Evolutionary conservation across 805 yeast species (phyloP), one percentile per base, ranked within the genome.

Genomic region (Ogataea corticis): DNA sequence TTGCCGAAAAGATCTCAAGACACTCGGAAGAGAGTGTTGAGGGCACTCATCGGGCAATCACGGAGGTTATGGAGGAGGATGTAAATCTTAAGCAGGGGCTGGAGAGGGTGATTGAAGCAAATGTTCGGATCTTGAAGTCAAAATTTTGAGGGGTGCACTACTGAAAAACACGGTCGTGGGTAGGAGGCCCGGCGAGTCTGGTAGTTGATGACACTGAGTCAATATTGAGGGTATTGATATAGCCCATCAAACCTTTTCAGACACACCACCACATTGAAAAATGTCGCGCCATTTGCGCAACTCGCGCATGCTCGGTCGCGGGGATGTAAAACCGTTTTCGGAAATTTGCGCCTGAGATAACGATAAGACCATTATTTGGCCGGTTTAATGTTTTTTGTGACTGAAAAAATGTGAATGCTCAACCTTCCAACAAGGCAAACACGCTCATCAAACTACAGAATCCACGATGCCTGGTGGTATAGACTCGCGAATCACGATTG

Each of bases 21-120:
- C 72, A 76, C 59, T 71, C 75, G 34, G 74, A 70, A 21, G 82
- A 86, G 68, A 87, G 87, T 15, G 70, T 85, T 30, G 71, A 65
- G 49, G 91, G 90, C 11, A 78, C 87, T 3, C 85, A 85, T 65
- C 69, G 67, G 44, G 61, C 75, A 42, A 56, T 85, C 52, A 80
- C 81, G 49, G 55, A 64, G 9, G 63, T 70, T 40, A 56, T 64
- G 38, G 78, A 77, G 30, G 59, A 57, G 6, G 54, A 62, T 31
- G 17, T 29, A 6, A 14, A 15, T 12, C 62, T 69, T 9, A 68
- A 68, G 19, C 71, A 72, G 17, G 85, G 87, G 1, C 67, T 83
- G 55, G 61, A 62, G 25, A 68, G 72, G 43, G 76, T 83, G 16
- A 83, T 85, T 9, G 11, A 18, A 18, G 11, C 38, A 17, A 54